These are phyloP conservation scores for Neurospora sp. DNA, from an alignment of 495 filamentous ascomycete species.

Conservation along the genomic window DNA sequence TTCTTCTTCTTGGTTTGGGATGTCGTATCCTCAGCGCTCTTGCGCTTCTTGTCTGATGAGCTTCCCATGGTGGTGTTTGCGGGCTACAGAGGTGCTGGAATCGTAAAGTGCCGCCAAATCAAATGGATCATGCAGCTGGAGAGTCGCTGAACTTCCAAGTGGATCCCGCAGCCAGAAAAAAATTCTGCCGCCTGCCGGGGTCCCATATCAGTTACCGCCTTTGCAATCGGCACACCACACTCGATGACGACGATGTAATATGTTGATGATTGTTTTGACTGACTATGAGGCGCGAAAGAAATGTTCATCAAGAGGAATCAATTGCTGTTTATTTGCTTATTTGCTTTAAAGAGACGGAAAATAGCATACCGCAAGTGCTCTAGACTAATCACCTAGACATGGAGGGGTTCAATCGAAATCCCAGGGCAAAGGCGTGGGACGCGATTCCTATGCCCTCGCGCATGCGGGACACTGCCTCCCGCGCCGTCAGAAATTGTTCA, in stretches of 20 bases:
- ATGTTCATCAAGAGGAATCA: neutral
- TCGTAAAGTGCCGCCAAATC: neutral
- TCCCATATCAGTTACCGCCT: neutral
- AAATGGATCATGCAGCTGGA: neutral
- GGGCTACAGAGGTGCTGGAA: neutral
- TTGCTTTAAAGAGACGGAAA: neutral
- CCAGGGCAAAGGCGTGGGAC: neutral
- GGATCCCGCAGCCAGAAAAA: neutral
- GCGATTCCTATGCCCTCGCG: neutral
- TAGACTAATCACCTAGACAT: neutral
- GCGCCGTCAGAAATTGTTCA: neutral
- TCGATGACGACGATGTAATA: neutral
- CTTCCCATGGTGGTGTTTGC: slow-evolving; percentile 36
- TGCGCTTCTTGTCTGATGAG: slow-evolving; percentile 61
- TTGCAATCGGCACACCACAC: neutral
- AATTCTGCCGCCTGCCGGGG: neutral
- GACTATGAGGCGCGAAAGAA: neutral
- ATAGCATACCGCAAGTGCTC: neutral
- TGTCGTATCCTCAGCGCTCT: slow-evolving; percentile 46
- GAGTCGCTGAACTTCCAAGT: neutral
- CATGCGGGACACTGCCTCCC: neutral
- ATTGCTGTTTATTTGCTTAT: neutral
- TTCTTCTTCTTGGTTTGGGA: slow-evolving; percentile 48
- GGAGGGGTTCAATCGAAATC: neutral
- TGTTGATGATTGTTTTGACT: neutral